A percentile compares a stretch with the other conserved stretches of the same genome.
Conservation (phyloP, 495 filamentous ascomycete genomes). For the Penicillium lagena region DNA sequence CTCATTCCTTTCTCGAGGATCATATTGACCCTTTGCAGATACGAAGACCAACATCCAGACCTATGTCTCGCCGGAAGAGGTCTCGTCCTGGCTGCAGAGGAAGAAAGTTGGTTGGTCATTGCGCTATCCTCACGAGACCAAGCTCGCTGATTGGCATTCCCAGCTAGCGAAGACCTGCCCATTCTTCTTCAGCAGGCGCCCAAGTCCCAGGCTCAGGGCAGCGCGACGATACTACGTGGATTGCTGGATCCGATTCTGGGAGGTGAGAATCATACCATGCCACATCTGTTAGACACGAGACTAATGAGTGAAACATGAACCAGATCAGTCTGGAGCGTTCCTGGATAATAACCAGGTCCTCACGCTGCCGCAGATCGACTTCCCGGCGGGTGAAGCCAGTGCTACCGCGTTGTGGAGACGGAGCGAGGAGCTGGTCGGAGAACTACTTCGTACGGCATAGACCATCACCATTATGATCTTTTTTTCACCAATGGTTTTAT, state of each 20-base stretch:
- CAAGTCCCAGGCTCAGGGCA: constrained; percentile 14
- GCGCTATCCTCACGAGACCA: too few species aligned
- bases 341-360: constrained; percentile 26
- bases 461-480: background rate
- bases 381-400: constrained; percentile 25
- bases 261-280: constrained; percentile 6
- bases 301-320: background rate
- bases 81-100: constrained; percentile 14
- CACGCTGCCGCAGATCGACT: constrained; percentile 14
- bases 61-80: constrained; percentile 9
- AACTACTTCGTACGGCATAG: background rate
- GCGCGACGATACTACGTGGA: constrained; percentile 13
- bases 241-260: constrained; percentile 17
- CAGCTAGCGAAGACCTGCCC: constrained; percentile 13
- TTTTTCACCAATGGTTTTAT: background rate
- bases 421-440: constrained; percentile 42
- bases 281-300: background rate
- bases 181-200: constrained; percentile 16
- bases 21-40: constrained; percentile 4
- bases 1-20: background rate
- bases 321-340: constrained; percentile 20
- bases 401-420: constrained; percentile 40
- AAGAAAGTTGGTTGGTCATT: constrained; percentile 11
- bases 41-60: constrained; percentile 14
- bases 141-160: background rate